Evolutionary conservation across 2,329 filamentous ascomycete genomes (phyloP).

Genomic region (Xylariaceae sp.): DNA sequence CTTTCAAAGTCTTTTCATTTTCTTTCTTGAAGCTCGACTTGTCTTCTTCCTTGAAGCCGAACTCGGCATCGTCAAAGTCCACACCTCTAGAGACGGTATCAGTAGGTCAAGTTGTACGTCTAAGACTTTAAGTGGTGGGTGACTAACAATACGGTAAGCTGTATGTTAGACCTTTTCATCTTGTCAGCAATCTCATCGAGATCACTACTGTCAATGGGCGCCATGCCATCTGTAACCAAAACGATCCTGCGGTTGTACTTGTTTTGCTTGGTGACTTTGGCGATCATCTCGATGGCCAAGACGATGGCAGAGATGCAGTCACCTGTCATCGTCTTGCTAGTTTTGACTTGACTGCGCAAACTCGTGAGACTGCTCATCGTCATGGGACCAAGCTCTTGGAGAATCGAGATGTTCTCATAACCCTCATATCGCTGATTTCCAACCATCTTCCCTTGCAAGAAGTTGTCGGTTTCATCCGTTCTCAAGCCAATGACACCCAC

Average conservation of each 20-base stretch:
- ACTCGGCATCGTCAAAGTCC: conserved; percentile 89
- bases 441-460: conserved; percentile 56
- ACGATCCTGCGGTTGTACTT: conserved; percentile 78
- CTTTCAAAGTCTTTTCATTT: conserved; percentile 66
- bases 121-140: not conserved
- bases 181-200: conserved; percentile 65
- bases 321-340: conserved; percentile 63
- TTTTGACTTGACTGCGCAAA: conserved; percentile 58
- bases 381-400: conserved; percentile 61
- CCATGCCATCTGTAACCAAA: conserved; percentile 76
- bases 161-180: conserved; percentile 70
- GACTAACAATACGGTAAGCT: conserved; percentile 71
- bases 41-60: conserved; percentile 85
- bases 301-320: conserved; percentile 87
- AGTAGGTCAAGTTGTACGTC: conserved; percentile 5
- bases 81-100: conserved; percentile 56
- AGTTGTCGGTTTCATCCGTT: conserved; percentile 70
- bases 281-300: conserved; percentile 81
- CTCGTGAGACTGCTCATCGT: conserved; percentile 63
- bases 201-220: conserved; percentile 66
- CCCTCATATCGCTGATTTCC: conserved; percentile 57
- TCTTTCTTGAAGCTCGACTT: conserved; percentile 67
- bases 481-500: conserved; percentile 78
- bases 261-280: conserved; percentile 69
- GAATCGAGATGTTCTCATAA: conserved; percentile 75